Base-by-base conservation (phyloP, 129 eudicot species). In the Apium graveolens region DNA sequence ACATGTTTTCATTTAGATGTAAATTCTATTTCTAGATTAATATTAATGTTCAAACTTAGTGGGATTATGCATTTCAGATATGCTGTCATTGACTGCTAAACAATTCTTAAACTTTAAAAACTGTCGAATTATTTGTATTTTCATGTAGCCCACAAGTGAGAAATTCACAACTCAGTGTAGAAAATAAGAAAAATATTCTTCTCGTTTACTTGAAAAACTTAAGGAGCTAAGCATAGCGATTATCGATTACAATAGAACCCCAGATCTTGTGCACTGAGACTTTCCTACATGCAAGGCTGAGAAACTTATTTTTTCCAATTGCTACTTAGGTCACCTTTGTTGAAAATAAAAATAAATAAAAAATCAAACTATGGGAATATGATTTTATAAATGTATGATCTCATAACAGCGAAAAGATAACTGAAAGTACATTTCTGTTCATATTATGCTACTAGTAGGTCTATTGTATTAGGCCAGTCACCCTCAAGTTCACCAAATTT, bases 401-500 rank as follows among this genome's bases (percentile, higher is more conserved):
- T 16, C 7, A 9, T 26, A 12, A 62, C 16, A 27, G 11, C 35
- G 14, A 27, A 62, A 63, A 27, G 70, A 63, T 27, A 63, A 29
- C 34, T 38, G 4, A 66, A 66, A 66, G 39, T 66, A 31, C 38
- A 27, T 14, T 9, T 66, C 37, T 66, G 71, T 65, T 66, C 39
- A 66, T 66, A 66, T 66, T 29, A 66, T 66, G 10, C 72, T 14
- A 66, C 41, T 4, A 57, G 13, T 55, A 65, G 71, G 38, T 65
- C 39, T 65, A 65, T 65, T 31, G 37, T 66, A 13, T 60, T 60
- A 32, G 18, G 72, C 39, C 21, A 32, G 71, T 66, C 39, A 16
- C 72, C 41, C 41, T 66, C 72, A 66, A 31, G 21, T 66, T 66
- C 72, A 66, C 72, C 72, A 66, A 31, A 66, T 32, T 35, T 66